Conservation (phyloP, 441 rosid genomes). For the Bocquillonia castaneifolia region DNA sequence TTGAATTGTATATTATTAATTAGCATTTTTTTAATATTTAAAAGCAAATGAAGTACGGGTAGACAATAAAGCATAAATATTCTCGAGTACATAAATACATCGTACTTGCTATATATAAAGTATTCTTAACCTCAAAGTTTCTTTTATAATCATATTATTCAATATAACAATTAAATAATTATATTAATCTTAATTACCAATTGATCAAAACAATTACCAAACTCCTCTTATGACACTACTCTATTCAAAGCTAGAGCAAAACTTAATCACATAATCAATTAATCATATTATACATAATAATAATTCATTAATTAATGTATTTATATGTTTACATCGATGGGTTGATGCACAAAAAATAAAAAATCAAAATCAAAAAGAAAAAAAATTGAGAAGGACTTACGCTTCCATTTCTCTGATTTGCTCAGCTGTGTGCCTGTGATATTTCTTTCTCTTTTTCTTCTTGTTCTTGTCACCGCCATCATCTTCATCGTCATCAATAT, state of each 20-base stretch:
- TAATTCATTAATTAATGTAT: too few species aligned
- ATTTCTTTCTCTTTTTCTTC: constrained; percentile 92
- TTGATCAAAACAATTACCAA: not conserved
- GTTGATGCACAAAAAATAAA: too few species aligned
- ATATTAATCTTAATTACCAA: not conserved
- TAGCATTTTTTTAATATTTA: too few species aligned
- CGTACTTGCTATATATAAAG: not conserved
- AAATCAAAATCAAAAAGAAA: too few species aligned
- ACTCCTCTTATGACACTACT: too few species aligned
- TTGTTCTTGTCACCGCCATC: constrained; percentile 43
- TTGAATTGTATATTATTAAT: not conserved
- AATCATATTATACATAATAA: too few species aligned
- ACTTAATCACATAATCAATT: too few species aligned
- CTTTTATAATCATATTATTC: not conserved
- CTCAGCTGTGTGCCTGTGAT: constrained; percentile 88
- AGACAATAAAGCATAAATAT: not conserved
- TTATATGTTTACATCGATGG: too few species aligned
- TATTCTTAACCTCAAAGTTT: not conserved
- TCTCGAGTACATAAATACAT: not conserved
- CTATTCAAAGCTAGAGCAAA: too few species aligned
- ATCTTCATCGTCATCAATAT: constrained; percentile 48
- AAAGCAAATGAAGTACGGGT: not conserved
- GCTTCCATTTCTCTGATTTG: constrained; percentile 97
- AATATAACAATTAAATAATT: not conserved
- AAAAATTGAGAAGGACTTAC: constrained; percentile 37